A percentile compares a stretch with the other conserved stretches of the same genome.
Evolutionary conservation across 805 yeast species (phyloP).

Genomic region (Isabelozyma gotoi): DNA sequence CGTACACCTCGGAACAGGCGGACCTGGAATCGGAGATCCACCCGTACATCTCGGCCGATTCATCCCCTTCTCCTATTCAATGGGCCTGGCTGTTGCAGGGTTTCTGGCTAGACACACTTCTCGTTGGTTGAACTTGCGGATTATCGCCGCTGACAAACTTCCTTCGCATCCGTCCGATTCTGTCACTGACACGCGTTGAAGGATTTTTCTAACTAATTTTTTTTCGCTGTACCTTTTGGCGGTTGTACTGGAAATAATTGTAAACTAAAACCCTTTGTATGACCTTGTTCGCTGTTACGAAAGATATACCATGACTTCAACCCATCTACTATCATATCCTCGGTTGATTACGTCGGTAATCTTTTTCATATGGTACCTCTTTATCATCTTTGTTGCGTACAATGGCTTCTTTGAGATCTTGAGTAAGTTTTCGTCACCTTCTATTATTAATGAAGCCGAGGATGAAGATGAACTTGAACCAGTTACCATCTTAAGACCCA

Average conservation of each 20-base stretch:
- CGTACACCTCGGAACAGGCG: too few relatives aligned
- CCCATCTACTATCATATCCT: background rate
- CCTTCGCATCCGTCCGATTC: too few relatives aligned
- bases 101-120: background rate
- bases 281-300: too few relatives aligned
- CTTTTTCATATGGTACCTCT: constrained; percentile 38
- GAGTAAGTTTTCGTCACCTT: constrained; percentile 23
- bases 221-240: constrained; percentile 2
- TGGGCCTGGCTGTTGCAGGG: too few relatives aligned
- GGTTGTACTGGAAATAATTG: constrained; percentile 3
- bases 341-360: constrained; percentile 4
- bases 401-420: constrained; percentile 40
- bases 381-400: constrained; percentile 35
- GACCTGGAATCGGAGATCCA: too few relatives aligned
- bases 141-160: background rate
- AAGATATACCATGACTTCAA: background rate
- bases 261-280: too few relatives aligned
- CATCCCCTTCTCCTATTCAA: too few relatives aligned
- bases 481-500: constrained; percentile 78
- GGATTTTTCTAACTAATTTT: background rate
- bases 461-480: constrained; percentile 23
- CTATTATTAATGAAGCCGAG: constrained; percentile 3
- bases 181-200: background rate
- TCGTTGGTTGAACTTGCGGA: background rate
- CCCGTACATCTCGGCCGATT: background rate